These are phyloP conservation scores for Ilex aquifolium DNA, from an alignment of 257 asterid genomes.

Conservation along the genomic window DNA sequence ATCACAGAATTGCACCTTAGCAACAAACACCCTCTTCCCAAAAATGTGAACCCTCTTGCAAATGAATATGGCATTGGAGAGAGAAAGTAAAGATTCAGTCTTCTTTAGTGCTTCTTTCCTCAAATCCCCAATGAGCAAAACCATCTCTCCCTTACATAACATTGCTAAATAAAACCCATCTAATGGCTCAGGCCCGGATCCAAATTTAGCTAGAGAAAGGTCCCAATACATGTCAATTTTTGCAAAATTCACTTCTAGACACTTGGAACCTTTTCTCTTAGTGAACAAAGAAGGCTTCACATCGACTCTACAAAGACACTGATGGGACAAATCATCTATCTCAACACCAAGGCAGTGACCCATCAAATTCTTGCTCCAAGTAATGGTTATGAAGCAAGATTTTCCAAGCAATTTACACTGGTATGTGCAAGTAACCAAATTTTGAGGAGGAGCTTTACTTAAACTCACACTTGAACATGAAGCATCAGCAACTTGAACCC, in stretches of 20 bases:
- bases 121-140: not conserved
- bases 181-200: not conserved
- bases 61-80: not conserved
- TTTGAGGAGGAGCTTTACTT: not conserved
- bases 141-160: not conserved
- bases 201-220: not conserved
- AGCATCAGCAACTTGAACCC: slow-evolving; percentile 1
- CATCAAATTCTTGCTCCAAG: not conserved
- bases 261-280: not conserved
- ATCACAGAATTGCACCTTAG: not conserved
- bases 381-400: not conserved
- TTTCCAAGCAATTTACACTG: not conserved
- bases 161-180: not conserved
- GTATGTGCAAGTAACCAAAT: not conserved
- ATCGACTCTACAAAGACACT: not conserved
- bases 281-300: not conserved
- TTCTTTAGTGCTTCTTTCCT: not conserved
- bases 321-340: not conserved
- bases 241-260: not conserved
- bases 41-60: not conserved
- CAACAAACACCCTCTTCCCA: not conserved
- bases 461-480: not conserved
- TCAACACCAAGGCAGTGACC: not conserved
- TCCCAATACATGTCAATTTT: not conserved
- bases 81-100: not conserved